phyloP scores from a whole-genome alignment of 1,139 yeast genomes.

The Debaryomycetaceae sp. region DNA sequence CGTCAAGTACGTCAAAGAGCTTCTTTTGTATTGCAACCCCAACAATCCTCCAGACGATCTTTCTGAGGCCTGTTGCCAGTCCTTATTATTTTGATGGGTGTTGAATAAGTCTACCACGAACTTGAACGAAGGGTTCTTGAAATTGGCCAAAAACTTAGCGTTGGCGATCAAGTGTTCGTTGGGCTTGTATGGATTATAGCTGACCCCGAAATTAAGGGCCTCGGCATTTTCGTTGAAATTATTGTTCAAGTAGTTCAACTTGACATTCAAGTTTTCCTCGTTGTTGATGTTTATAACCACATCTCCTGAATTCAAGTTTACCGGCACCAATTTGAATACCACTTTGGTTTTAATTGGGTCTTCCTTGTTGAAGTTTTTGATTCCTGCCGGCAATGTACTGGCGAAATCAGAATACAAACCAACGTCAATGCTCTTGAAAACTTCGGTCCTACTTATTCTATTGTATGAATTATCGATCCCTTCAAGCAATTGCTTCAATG shows the following conservation, averaged over 20 bases:
- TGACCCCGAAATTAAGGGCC: slow-evolving; percentile 37
- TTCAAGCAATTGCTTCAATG: slow-evolving; percentile 39
- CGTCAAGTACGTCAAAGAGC: slow-evolving; percentile 21
- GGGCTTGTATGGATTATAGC: slow-evolving; percentile 47
- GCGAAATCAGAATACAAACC: slow-evolving; percentile 33
- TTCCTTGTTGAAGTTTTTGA: slow-evolving; percentile 31
- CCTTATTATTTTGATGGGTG: slow-evolving; percentile 37
- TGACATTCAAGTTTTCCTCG: slow-evolving; percentile 39
- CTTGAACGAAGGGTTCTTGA: slow-evolving; percentile 41
- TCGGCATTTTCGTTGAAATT: slow-evolving; percentile 47
- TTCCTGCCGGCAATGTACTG: slow-evolving; percentile 21
- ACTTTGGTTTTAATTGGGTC: slow-evolving; percentile 38
- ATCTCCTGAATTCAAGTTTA: slow-evolving; percentile 34
- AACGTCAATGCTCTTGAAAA: slow-evolving; percentile 38
- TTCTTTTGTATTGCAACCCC: slow-evolving; percentile 36
- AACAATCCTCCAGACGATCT: slow-evolving; percentile 38
- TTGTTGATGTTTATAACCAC: slow-evolving; percentile 36
- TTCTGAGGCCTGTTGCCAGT: slow-evolving; percentile 36
- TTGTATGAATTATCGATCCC: slow-evolving; percentile 23
- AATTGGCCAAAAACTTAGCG: slow-evolving; percentile 32
- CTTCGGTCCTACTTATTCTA: slow-evolving; percentile 38
- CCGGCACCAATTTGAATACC: slow-evolving; percentile 32
- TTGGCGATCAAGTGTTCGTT: slow-evolving; percentile 38
- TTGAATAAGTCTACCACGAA: slow-evolving; percentile 35
- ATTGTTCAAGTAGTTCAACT: slow-evolving; percentile 39